Percentiles rank a stretch among this genome's conserved stretches.
phyloP scores from a whole-genome alignment of 2,329 filamentous ascomycete species.

The Apiospora saccharicola region DNA sequence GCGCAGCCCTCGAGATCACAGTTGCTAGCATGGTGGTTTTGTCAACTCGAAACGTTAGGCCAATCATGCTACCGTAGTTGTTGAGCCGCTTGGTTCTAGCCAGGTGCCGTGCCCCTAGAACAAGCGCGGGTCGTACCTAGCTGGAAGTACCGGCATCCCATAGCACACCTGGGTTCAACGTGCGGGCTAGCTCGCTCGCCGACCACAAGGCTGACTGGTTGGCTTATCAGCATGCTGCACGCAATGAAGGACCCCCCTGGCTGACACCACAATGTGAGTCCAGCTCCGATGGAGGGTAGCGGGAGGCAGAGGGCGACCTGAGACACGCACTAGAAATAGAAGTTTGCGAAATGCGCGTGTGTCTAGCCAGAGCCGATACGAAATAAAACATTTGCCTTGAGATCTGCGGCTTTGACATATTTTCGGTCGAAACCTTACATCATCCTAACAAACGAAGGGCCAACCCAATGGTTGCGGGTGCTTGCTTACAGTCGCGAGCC shows the following conservation, averaged over 20 bases:
- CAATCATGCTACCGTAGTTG: background rate
- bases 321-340: conserved; percentile 16
- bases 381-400: background rate
- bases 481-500: background rate
- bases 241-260: background rate
- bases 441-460: background rate
- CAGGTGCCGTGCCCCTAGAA: conserved; percentile 2
- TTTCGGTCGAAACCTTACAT: background rate
- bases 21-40: background rate
- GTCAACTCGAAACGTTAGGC: conserved; percentile 7
- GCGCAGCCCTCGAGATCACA: background rate
- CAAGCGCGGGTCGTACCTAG: background rate
- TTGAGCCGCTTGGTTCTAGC: background rate
- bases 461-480: background rate
- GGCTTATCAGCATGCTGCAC: conserved; percentile 5
- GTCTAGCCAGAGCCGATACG: background rate
- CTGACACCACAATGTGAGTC: background rate
- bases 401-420: background rate
- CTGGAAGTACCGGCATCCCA: background rate
- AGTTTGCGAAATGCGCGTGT: conserved; percentile 15
- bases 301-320: background rate
- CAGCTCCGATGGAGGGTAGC: background rate
- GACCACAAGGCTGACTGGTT: background rate
- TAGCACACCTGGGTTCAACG: background rate
- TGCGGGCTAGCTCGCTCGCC: background rate